Base-by-base conservation (phyloP, 2,329 filamentous ascomycete species). In the Pyrenochaeta sp. region DNA sequence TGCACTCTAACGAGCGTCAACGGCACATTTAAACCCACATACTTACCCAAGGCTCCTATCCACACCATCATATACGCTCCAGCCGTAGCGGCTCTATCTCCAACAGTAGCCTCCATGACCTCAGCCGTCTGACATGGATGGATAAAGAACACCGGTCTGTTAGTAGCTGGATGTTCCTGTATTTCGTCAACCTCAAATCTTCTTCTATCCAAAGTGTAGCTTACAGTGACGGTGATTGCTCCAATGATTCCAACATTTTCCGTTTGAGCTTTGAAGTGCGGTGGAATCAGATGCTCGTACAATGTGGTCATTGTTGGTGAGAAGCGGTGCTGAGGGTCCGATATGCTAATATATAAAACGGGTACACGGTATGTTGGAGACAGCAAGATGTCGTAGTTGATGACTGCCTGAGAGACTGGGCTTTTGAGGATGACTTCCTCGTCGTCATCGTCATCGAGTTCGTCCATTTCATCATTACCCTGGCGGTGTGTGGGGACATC, bases 121-220 rank as follows among this genome's bases (percentile, higher is more conserved):
- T 94, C 90, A 54, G 90, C 91, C 8, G 95, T 91, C 75, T 91
- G 87, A 79, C 95, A 98, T 25, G 95, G 94, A 80, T 99, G 95
- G 68, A 98, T 85, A 78, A 97, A 97, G 78, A 94, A 97, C 49
- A 88, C 86, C 40, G 93, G 92, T 57, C 89, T 78, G 52, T 90
- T 90, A 56, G 88, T 91, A 58, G 91, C 78, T 51, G 95, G 94
- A 83, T 98, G 93, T 77, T 96, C 89, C 88, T 94, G 27, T 13
- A 2, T 27, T 12, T 25, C n/a, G 12, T 13, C 22, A 36, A 54
- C 22, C 13, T 19, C 36, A 39, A 36, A 10, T n/a, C 36, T 13
- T 19, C 5, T 19, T 19, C 46, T 30, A 48, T 28, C 13, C 46
- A 7, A 19, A 19, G 5, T 19, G 2, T 5, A 39, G 64, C 73